Conservation (phyloP, 805 yeast species). For the Metschnikowia baotianmanensis region DNA sequence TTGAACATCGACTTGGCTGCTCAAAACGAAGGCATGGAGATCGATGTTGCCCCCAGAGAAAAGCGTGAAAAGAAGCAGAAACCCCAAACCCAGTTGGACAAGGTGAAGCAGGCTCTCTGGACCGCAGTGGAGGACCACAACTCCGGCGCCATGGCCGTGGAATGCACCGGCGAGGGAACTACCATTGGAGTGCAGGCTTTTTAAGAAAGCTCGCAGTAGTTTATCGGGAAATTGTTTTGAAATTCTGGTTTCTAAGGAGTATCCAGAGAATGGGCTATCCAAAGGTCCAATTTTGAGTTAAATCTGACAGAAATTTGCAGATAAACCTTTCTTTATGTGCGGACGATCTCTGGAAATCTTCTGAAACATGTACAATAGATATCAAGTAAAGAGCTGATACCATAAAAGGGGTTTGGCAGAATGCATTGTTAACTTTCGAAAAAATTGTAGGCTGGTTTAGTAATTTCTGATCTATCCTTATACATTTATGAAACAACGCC, state of each 20-base stretch:
- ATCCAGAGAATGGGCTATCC: neutral
- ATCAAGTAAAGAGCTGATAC: neutral
- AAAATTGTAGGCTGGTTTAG: neutral
- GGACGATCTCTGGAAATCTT: no score
- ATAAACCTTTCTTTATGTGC: no score
- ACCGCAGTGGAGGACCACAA: constrained; percentile 61
- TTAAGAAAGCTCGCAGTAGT: constrained; percentile 22
- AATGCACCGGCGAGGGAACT: constrained; percentile 68
- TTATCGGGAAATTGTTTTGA: neutral
- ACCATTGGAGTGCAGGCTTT: constrained; percentile 74
- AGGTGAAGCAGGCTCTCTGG: constrained; percentile 69
- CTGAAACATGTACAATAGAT: constrained; percentile 5
- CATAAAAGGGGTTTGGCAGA: neutral
- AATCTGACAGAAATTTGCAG: no score
- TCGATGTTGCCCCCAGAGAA: constrained; percentile 35
- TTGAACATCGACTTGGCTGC: constrained; percentile 49
- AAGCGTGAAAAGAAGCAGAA: constrained; percentile 21
- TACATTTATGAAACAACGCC: no score
- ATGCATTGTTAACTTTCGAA: no score
- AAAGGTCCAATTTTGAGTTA: no score
- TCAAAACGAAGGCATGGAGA: constrained; percentile 49
- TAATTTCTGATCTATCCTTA: no score
- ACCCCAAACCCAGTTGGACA: constrained; percentile 35
- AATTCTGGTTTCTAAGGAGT: neutral
- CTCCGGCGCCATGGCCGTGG: constrained; percentile 42